A percentile compares a stretch with the other conserved stretches of the same genome.
Conservation (phyloP, 1,284 basidiomycete genomes). For the Ceratobasidium papillatum region DNA sequence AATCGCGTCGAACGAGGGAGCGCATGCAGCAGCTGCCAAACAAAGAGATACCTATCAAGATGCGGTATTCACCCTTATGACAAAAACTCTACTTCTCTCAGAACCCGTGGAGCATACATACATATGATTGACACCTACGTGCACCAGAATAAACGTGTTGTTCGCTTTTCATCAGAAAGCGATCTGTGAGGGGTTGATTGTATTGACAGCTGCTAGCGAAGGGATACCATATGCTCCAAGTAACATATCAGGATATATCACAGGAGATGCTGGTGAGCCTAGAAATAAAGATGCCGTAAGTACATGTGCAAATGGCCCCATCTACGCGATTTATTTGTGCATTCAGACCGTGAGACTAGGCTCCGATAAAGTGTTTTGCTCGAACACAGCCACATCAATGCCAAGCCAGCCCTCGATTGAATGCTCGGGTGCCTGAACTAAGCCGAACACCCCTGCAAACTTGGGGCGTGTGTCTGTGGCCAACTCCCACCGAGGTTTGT, state of each 20-base stretch:
- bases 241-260: too few species aligned
- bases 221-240: neutral
- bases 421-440: neutral
- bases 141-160: neutral
- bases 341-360: too few species aligned
- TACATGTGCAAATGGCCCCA: neutral
- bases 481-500: neutral
- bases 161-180: neutral
- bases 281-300: neutral
- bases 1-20: neutral
- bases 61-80: too few species aligned
- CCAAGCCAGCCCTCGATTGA: constrained; percentile 2
- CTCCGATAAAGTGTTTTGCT: too few species aligned
- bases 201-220: neutral
- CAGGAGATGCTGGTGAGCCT: too few species aligned
- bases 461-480: neutral
- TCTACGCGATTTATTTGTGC: constrained; percentile 3
- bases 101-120: neutral
- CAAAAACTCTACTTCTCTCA: too few species aligned
- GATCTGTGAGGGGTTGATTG: neutral
- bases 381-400: constrained; percentile 37
- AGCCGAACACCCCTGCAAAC: neutral
- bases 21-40: neutral
- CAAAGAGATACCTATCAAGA: too few species aligned
- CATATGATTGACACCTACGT: neutral